phyloP scores from a whole-genome alignment of 495 filamentous ascomycete genomes.

The Chaetomidium leptoderma region DNA sequence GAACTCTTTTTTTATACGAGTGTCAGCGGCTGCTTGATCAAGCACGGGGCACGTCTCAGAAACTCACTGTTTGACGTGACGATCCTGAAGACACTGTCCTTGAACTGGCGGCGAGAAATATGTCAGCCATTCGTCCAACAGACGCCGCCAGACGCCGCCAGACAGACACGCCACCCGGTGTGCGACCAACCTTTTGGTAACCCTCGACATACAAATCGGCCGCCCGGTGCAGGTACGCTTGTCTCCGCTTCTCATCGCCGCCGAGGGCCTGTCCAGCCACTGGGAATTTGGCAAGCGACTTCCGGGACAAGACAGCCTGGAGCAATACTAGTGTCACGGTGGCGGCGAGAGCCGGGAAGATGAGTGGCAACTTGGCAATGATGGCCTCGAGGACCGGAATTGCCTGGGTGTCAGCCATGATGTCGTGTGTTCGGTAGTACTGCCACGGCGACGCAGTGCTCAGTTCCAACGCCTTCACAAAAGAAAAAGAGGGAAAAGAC shows the following conservation, averaged over 20 bases:
- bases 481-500: no score
- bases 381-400: conserved; percentile 15
- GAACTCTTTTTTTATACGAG: conserved; percentile 1
- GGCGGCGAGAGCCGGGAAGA: conserved; percentile 26
- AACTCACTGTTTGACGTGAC: conserved; percentile 28
- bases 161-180: no score
- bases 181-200: conserved; percentile 31
- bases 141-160: no score
- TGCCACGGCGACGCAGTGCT: no score
- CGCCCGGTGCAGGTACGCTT: conserved; percentile 28
- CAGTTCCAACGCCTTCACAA: no score
- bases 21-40: neutral
- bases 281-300: conserved; percentile 24
- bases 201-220: conserved; percentile 32
- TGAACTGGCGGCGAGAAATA: conserved; percentile 35
- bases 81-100: conserved; percentile 33
- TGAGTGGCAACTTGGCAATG: conserved; percentile 26
- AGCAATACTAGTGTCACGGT: conserved; percentile 25
- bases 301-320: conserved; percentile 20
- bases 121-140: no score
- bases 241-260: conserved; percentile 31
- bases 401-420: conserved; percentile 19
- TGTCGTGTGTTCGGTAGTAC: conserved; percentile 2
- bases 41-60: neutral
- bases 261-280: conserved; percentile 31